Conservation (phyloP, 2,329 filamentous ascomycete genomes). For the Cadophora malorum region DNA sequence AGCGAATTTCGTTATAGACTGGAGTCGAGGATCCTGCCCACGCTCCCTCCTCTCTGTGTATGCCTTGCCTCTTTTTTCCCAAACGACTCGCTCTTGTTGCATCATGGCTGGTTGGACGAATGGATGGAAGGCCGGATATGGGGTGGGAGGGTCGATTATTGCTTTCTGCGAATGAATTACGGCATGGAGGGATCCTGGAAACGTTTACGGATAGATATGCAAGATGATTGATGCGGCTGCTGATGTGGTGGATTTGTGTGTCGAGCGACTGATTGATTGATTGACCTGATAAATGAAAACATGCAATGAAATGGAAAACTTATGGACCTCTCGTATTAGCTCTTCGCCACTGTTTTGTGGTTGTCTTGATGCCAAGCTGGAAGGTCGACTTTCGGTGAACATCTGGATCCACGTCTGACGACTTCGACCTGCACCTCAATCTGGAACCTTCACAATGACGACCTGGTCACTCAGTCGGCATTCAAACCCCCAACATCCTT, state of each 20-base stretch:
- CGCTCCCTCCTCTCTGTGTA: slow-evolving; percentile 15
- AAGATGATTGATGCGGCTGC: slow-evolving; percentile 12
- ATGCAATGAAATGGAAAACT: slow-evolving; percentile 15
- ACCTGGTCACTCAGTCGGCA: too few relatives aligned
- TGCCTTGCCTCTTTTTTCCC: slow-evolving; percentile 1
- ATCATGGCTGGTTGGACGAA: slow-evolving; percentile 11
- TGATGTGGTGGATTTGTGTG: slow-evolving; percentile 5
- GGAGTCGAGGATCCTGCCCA: slow-evolving; percentile 9
- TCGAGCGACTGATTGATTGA: slow-evolving; percentile 14
- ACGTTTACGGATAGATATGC: slow-evolving; percentile 14
- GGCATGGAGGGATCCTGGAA: not conserved
- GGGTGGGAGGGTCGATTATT: slow-evolving; percentile 11
- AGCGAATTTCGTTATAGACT: slow-evolving; percentile 20
- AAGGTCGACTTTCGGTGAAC: too few relatives aligned
- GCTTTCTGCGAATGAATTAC: not conserved
- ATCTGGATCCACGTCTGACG: too few relatives aligned
- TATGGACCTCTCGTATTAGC: not conserved
- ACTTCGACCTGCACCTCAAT: too few relatives aligned
- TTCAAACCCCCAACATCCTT: too few relatives aligned
- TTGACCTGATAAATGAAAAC: slow-evolving; percentile 17
- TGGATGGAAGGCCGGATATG: not conserved
- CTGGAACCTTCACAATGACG: too few relatives aligned
- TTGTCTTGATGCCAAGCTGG: too few relatives aligned
- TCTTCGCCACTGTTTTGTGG: too few relatives aligned
- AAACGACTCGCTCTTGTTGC: slow-evolving; percentile 16